These are phyloP conservation scores for Tothia fuscella DNA, from an alignment of 2,329 filamentous ascomycete species.

Conservation along the genomic window DNA sequence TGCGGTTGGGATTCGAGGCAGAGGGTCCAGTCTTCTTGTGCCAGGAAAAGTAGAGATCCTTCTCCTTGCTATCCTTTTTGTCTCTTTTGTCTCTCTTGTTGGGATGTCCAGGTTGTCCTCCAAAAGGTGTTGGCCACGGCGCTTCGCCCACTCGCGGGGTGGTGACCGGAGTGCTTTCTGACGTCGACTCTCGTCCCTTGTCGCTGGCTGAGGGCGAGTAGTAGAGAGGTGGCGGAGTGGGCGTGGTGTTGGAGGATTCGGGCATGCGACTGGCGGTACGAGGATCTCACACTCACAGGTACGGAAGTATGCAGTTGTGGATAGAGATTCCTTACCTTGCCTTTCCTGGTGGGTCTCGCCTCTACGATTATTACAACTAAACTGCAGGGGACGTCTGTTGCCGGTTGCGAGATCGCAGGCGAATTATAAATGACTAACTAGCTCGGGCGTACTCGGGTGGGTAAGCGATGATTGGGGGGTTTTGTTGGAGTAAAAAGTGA, in stretches of 20 bases:
- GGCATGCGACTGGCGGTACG: constrained; percentile 3
- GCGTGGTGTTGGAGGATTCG: constrained; percentile 22
- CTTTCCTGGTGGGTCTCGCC: too few species aligned
- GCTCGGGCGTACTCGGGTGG: too few species aligned
- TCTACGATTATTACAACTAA: too few species aligned
- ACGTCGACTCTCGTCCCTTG: constrained; percentile 37
- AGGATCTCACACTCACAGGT: too few species aligned
- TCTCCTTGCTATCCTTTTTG: constrained; percentile 22
- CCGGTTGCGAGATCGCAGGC: too few species aligned
- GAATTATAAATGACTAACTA: too few species aligned
- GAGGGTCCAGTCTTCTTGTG: constrained; percentile 25
- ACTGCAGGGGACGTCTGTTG: too few species aligned
- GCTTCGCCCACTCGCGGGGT: constrained; percentile 27
- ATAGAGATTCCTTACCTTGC: too few species aligned
- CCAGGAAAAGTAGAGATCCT: constrained; percentile 31
- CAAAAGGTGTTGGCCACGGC: constrained; percentile 26
- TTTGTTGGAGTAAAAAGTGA: too few species aligned
- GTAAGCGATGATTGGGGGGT: too few species aligned
- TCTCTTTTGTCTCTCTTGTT: too few species aligned
- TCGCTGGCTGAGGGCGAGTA: constrained; percentile 38
- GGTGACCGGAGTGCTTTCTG: constrained; percentile 39
- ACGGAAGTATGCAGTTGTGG: too few species aligned
- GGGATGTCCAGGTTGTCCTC: constrained; percentile 22
- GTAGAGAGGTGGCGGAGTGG: constrained; percentile 37
- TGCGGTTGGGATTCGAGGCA: constrained; percentile 18